Conservation (phyloP, 2,329 filamentous ascomycete genomes). For the Atkinsonella texensis region DNA sequence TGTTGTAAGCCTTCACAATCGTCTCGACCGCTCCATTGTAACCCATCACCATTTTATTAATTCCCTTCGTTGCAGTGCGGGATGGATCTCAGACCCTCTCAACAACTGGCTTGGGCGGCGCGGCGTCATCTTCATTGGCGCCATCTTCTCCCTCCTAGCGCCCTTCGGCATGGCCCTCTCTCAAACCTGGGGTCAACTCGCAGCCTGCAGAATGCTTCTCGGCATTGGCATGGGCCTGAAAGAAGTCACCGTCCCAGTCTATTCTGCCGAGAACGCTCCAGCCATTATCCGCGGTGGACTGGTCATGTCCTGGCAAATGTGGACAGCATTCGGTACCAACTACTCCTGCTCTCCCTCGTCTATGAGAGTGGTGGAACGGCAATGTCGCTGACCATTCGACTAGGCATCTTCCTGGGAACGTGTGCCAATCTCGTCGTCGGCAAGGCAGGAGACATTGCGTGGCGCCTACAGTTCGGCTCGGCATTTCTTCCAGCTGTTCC, state of each 20-base stretch:
- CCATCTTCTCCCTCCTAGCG: slow-evolving; percentile 48
- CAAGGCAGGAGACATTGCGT: slow-evolving; percentile 43
- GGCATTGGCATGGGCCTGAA: slow-evolving; percentile 49
- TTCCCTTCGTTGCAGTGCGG: slow-evolving; percentile 25
- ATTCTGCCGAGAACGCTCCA: slow-evolving; percentile 39
- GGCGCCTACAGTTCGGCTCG: slow-evolving; percentile 52
- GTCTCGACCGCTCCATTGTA: slow-evolving; percentile 14
- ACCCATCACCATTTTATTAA: too few relatives aligned
- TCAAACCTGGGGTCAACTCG: slow-evolving; percentile 46
- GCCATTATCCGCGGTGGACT: slow-evolving; percentile 40
- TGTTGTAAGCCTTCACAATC: slow-evolving; percentile 26
- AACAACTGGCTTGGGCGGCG: slow-evolving; percentile 48
- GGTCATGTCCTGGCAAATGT: slow-evolving; percentile 44
- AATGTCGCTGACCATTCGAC: background rate
- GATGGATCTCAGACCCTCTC: slow-evolving; percentile 50
- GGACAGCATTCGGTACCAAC: slow-evolving; percentile 11
- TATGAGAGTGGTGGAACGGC: too few relatives aligned
- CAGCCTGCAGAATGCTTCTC: slow-evolving; percentile 37
- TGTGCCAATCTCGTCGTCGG: slow-evolving; percentile 54
- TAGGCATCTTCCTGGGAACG: slow-evolving; percentile 53
- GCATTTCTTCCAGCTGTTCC: slow-evolving; percentile 55
- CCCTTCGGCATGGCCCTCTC: slow-evolving; percentile 48
- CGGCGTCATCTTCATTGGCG: slow-evolving; percentile 51
- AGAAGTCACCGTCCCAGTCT: slow-evolving; percentile 38
- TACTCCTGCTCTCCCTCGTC: background rate